These are phyloP conservation scores for Carex kokanica DNA, from an alignment of 176 grass and related monocot species.

Conservation along the genomic window DNA sequence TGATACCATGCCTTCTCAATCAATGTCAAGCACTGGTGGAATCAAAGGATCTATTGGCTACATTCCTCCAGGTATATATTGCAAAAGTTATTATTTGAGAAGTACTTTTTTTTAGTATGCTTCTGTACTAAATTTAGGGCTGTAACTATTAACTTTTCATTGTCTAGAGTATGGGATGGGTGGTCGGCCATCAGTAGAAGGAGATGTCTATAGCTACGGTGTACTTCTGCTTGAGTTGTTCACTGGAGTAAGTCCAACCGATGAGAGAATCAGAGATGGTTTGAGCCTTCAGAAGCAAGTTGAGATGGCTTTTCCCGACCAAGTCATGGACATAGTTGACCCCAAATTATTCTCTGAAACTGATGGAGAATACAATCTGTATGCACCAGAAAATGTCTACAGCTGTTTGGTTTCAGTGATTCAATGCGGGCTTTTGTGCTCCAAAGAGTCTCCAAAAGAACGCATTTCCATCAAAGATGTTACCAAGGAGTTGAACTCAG, in stretches of 20 bases:
- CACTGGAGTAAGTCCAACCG: slow-evolving; percentile 14
- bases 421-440: slow-evolving; percentile 25
- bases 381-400: neutral
- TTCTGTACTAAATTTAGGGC: too few species aligned
- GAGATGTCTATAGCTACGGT: slow-evolving; percentile 34
- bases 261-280: slow-evolving; percentile 21
- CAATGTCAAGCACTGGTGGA: slow-evolving; percentile 13
- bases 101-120: too few species aligned
- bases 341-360: neutral
- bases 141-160: neutral
- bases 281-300: slow-evolving; percentile 28
- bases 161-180: slow-evolving; percentile 41
- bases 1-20: slow-evolving; percentile 12
- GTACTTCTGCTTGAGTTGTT: neutral
- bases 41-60: slow-evolving; percentile 54
- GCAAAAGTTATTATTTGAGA: neutral
- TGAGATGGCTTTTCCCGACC: slow-evolving; percentile 24
- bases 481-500: slow-evolving; percentile 22
- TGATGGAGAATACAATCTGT: neutral
- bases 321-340: slow-evolving; percentile 32
- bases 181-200: slow-evolving; percentile 19
- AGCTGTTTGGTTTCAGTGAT: slow-evolving; percentile 27
- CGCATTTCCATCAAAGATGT: slow-evolving; percentile 26
- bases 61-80: slow-evolving; percentile 37
- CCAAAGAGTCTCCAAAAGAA: slow-evolving; percentile 20